Base-by-base conservation (phyloP, 306 rosid genomes). In the Clitoria ternatea region DNA sequence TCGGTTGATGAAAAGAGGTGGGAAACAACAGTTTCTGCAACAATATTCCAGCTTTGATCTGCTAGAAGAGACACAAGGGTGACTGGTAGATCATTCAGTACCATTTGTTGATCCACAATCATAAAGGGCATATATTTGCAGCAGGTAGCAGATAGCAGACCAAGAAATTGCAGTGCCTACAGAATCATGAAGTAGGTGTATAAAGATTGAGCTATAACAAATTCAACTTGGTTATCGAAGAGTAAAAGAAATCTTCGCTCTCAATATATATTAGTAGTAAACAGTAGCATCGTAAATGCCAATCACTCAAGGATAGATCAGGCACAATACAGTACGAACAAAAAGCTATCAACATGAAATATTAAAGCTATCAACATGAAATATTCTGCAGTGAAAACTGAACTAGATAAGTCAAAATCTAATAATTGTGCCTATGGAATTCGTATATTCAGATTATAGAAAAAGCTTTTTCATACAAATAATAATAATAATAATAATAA, bases 51-150 rank as follows among this genome's bases (percentile, higher is more conserved):
- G 69, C 76, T 76, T 45, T 45, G 27, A 63, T 77, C 86, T 13
- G 84, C 74, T 30, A 94, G 73, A 61, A 94, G 95, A 37, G 97
- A 93, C 45, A 80, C 70, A 22, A 94, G 85, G 15, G 92, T 85
- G 59, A 90, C 84, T 7, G 98, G 97, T 60, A 94, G 83, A 87
- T 94, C 92, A 54, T 72, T 78, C 80, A 87, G 76, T 72, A 94
- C 89, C 1, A 54, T 24, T 6, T 49, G 85, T 69, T 78, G 87
- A 75, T 94, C 92, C 68, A 87, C 81, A 43, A 81, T 83, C 77
- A 94, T 86, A 13, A 89, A 37, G 49, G 98, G 91, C 97, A 93
- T 88, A 49, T 90, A 93, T 78, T 93, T 89, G 91, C 96, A 78
- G 81, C 86, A 84, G 79, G 86, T 65, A 63, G 95, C 91, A 8